Percentiles rank a stretch among this genome's conserved stretches.
phyloP scores from a whole-genome alignment of 2,329 filamentous ascomycete genomes.

The Fusarium sp. region DNA sequence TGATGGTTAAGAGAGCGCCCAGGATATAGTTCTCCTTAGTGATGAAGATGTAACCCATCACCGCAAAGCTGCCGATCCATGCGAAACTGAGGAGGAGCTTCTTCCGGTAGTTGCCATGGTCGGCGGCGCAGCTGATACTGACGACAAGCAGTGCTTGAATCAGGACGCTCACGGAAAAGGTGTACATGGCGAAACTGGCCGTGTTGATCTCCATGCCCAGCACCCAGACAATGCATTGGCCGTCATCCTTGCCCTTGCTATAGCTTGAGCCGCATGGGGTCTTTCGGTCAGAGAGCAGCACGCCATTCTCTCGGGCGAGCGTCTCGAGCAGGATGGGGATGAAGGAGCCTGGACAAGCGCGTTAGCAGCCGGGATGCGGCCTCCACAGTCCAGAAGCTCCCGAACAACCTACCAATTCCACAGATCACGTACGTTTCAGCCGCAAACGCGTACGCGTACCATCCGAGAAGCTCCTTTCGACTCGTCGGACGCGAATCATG shows the following conservation, averaged over 20 bases:
- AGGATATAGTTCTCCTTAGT: constrained; percentile 80
- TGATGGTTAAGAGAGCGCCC: constrained; percentile 84
- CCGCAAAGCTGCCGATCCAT: constrained; percentile 80
- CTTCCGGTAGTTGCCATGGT: constrained; percentile 94
- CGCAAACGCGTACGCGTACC: constrained; percentile 97
- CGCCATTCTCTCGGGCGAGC: constrained; percentile 90
- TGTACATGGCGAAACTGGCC: constrained; percentile 98
- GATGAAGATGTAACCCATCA: constrained; percentile 89
- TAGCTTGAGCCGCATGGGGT: constrained; percentile 79
- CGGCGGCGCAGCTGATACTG: constrained; percentile 94
- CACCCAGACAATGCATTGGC: constrained; percentile 85
- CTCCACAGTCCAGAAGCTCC: background rate
- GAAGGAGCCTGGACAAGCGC: constrained; percentile 75
- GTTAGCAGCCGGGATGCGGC: constrained; percentile 5
- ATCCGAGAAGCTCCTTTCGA: constrained; percentile 86
- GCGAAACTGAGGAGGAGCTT: constrained; percentile 87
- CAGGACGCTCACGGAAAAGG: constrained; percentile 91
- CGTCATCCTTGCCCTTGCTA: constrained; percentile 60
- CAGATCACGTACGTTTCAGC: constrained; percentile 97
- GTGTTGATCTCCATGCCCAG: constrained; percentile 92
- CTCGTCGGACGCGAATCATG: constrained; percentile 93
- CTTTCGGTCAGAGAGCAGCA: constrained; percentile 80
- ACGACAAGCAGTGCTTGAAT: constrained; percentile 92
- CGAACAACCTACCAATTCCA: constrained; percentile 66
- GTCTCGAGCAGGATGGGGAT: constrained; percentile 96